Evolutionary conservation across 495 filamentous ascomycete species (phyloP).

Genomic region (Penicillium goetzii): DNA sequence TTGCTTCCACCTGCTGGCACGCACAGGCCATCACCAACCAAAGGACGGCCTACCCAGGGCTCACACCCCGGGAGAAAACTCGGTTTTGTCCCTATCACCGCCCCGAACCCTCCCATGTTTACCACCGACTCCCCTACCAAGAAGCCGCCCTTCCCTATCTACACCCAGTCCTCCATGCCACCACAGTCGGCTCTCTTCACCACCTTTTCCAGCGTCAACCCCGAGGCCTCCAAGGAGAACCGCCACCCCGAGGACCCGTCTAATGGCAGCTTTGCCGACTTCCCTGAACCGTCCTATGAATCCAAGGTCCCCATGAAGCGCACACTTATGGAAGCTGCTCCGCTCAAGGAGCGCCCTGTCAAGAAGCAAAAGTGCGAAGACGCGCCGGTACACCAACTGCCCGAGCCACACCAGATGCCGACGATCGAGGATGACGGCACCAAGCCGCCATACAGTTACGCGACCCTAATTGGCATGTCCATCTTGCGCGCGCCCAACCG

Average conservation of each 20-base stretch:
- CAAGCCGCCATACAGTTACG: slow-evolving; percentile 92
- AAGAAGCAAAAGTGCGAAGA: slow-evolving; percentile 65
- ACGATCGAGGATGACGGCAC: slow-evolving; percentile 80
- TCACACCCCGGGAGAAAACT: slow-evolving; percentile 42
- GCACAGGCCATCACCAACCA: slow-evolving; percentile 63
- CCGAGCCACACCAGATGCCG: slow-evolving; percentile 77
- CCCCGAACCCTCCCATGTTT: slow-evolving; percentile 64
- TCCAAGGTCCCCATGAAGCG: slow-evolving; percentile 67
- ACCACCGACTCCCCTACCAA: slow-evolving; percentile 87
- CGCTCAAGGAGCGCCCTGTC: slow-evolving; percentile 68
- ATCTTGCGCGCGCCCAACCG: slow-evolving; percentile 86
- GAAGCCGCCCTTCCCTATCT: slow-evolving; percentile 61
- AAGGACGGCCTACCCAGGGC: slow-evolving; percentile 49
- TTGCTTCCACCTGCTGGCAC: slow-evolving; percentile 57
- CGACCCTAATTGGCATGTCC: slow-evolving; percentile 94
- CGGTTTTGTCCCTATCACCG: slow-evolving; percentile 67
- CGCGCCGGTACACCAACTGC: slow-evolving; percentile 53
- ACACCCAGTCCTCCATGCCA: slow-evolving; percentile 51
- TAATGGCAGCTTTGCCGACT: slow-evolving; percentile 56
- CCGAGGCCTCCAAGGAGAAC: slow-evolving; percentile 67
- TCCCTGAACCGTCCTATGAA: slow-evolving; percentile 59
- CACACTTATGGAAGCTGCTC: slow-evolving; percentile 71
- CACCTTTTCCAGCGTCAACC: slow-evolving; percentile 58
- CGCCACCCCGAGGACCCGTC: slow-evolving; percentile 49
- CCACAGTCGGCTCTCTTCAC: slow-evolving; percentile 68